Evolutionary conservation across 2,329 filamentous ascomycete genomes (phyloP), one percentile per base, ranked within the genome.

Genomic region (Pyrenophora tritici-repentis): DNA sequence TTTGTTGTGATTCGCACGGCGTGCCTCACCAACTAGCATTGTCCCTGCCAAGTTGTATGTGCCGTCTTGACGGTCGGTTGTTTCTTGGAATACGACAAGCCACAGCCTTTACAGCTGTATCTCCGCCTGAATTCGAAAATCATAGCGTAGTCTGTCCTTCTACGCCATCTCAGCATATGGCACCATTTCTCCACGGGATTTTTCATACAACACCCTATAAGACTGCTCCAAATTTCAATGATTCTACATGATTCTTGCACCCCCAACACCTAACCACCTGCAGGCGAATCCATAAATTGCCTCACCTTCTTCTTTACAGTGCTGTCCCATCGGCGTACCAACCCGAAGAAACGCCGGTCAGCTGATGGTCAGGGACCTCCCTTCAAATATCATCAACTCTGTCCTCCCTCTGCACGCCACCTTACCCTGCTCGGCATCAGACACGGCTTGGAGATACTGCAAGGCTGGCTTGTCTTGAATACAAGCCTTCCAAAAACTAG

Each of bases 1-100:
- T 22, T 47, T 34, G 42, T 44, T 58, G 40, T 66, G 63, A 66
- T 51, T 65, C 62, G 61, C 58, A 50, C 55, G 29, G 43, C 56
- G 39, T 47, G 24, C 16, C 29, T 36, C 16, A 44, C 8, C 22
- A 44, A 39, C 53, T 34, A 50, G 43, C 31, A 34, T 32, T 44
- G 45, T 50, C 54, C 58, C 59, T 61, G 62, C 65, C 62, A 67
- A 64, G 59, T 47, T 32, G 31, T 43, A 39, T 43, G 42, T 52
- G 46, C 55, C 51, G 54, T 47, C 50, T 58, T 55, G 42, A 53
- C 51, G 41, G 36, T 38, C 51, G 47, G 53, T 50, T 42, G 44
- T 38, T 45, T 50, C 54, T 57, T 55, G 52, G 54, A 29, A 42
- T 43, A 51, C 24, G 42, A 51, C 47, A 16, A 50, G 34, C 60